Base-by-base conservation (phyloP, 139 green algal genomes). In the Asterochloris erici region DNA sequence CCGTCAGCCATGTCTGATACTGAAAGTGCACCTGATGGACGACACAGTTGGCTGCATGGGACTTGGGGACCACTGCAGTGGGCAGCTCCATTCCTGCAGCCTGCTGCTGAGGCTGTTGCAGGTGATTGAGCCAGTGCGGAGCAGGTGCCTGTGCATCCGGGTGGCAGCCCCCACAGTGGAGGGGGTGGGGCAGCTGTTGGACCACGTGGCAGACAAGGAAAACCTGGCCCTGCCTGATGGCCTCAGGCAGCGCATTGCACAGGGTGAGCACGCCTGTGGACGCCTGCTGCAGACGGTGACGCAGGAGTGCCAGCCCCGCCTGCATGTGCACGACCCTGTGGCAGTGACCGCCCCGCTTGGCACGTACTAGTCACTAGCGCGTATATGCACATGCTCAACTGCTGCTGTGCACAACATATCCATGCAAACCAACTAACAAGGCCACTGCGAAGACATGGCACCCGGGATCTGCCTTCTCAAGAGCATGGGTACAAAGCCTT, bases 81-180 rank as follows among this genome's bases (percentile, higher is more conserved):
- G 2, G 6, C 4, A 54, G 38, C 38, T 10, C 38, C 38, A 54
- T 54, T 54, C 38, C 38, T 54, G 38, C 38, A 54, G 38, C 38
- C 38, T 54, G 38, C 38, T 54, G 38, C 38, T 54, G 38, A 6
- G 17, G 19, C 1, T 21, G 13, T 10, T 73, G 71, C 88, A 94
- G 91, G 94, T 97, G 70, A 97, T 98, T 80, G 96, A 98, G 64
- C 96, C 96, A 0, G 85, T 99, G 77, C 90, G 94, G n/a, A 94
- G 86, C 54, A 90, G 96, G 16, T 99, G 96, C 90, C 87, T 99
- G 83, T 96, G 92, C 83, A 87, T 99, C 47, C 91, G 96, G 9
- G 94, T 99, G 6, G 79, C 89, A 13, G 94, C 92, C 4, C 96
- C 96, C 24, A 92, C 74, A 11, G n/a, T 88, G 0, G 85, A 88